A percentile compares a stretch with the other conserved stretches of the same genome.
Evolutionary conservation across 305 asterid species (phyloP).

Genomic region (Solanum aculeatissimum): DNA sequence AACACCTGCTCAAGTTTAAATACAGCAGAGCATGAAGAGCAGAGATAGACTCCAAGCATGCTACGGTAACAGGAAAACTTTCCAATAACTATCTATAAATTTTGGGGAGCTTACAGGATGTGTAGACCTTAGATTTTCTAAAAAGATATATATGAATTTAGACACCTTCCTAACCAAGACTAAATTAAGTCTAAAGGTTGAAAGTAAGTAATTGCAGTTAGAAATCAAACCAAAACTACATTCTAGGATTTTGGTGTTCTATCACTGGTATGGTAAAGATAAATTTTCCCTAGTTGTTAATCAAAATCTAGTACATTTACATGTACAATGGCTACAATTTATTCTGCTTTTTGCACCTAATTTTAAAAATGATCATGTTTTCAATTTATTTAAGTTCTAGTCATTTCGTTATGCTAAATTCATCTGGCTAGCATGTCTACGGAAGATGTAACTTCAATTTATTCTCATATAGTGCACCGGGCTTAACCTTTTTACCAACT

Average conservation of each 20-base stretch:
- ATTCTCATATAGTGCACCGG: no score
- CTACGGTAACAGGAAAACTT: slow-evolving; percentile 80
- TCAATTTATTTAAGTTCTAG: not conserved
- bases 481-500: not conserved
- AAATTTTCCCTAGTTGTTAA: not conserved
- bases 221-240: not conserved
- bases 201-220: not conserved
- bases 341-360: not conserved
- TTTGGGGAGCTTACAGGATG: not conserved
- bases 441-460: not conserved
- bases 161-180: not conserved
- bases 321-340: no score
- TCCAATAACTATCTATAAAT: not conserved
- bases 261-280: not conserved
- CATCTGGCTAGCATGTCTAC: not conserved
- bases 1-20: slow-evolving; percentile 80
- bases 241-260: not conserved
- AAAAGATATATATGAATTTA: not conserved
- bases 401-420: not conserved
- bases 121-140: not conserved
- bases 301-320: not conserved
- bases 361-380: not conserved
- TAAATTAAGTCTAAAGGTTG: not conserved
- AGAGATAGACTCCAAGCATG: slow-evolving; percentile 87
- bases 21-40: slow-evolving; percentile 52